Base-by-base conservation (phyloP, 1,139 yeast genomes). In the Magnusiomyces ingens region DNA sequence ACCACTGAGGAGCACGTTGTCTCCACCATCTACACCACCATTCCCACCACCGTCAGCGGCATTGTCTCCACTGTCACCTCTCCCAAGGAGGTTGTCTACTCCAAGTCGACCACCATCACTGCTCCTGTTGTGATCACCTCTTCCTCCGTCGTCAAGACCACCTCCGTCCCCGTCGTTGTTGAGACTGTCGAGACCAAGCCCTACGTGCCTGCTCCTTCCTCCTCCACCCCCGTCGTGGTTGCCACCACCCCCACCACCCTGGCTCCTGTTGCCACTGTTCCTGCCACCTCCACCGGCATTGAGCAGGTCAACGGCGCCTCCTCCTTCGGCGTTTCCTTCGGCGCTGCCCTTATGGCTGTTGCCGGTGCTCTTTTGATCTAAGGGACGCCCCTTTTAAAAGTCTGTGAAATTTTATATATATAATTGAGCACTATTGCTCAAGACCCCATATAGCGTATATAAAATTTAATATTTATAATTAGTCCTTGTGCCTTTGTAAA, bases 331-430 rank as follows among this genome's bases (percentile, higher is more conserved):
- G 26, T 45, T 13, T 35, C 40, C 36, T 11, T 26, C 8, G 41
- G 48, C 40, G 35, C 48, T 45, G 48, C 40, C 29, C 15, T 45
- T 17, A 19, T 45, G 6, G 48, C 48, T 22, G 29, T 45, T 45
- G 48, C 48, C n/a, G 48, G 41, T 45, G 48, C 35, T 35, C 41
- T 45, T n/a, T 19, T 45, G 17, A 17, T 45, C 13, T 45, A 45
- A 45, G 32, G 8, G 8, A 8, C 4, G 32, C 32, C 4, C 32
- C 32, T 26, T 26, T 26, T 26, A 26, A 26, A 5, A 26, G 4
- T 26, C 8, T 26, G 8, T 26, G 4, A 26, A 26, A 5, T 26
- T 26, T 26, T 26, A 5, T 26, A 26, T 26, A 26, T 26, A 26
- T 5, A 26, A 26, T 26, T 26, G 32, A 26, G 32, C n/a, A n/a